Base-by-base conservation (phyloP, 202 grass and related monocot genomes). In the Carex arenaria region DNA sequence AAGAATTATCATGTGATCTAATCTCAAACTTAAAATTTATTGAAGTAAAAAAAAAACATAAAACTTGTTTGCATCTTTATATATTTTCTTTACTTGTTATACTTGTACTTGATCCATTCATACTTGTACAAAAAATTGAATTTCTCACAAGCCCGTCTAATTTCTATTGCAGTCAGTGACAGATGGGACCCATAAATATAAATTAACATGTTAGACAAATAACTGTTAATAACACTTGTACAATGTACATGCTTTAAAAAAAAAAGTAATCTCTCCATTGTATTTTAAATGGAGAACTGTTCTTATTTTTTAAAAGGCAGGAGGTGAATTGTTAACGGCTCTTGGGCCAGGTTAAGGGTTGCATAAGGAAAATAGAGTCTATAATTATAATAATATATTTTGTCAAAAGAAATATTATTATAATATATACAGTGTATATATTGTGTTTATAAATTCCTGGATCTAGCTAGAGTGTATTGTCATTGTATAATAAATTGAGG, bases 401-500 rank as follows among this genome's bases (percentile, higher is more conserved):
- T 40, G 38, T 40, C 5, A 40, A 40, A 40, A 7, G 1, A 36
- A 36, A 36, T 43, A 7, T 7, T 40, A 40, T 40, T 40, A 40
- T 40, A 40, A 43, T 63, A 63, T 28, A 26, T 26, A 43, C 56
- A 64, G 57, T 64, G 31, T 15, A 43, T 63, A 63, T 28, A 45
- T 47, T 28, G 19, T 81, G 62, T 65, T 61, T 5, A 45, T 70
- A 20, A 17, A 70, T 74, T 56, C 55, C 14, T 15, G 28, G 22
- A 54, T 26, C 51, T 82, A 54, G 76, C 31, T 61, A 36, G 42
- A 67, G 14, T 19, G 79, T 38, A 82, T 67, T 63, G 61, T 67
- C 19, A 82, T 67, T 63, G 61, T 67, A 62, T 18, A 82, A 82
- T 82, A 66, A 82, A 65, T 82, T n/a, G 61, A 82, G 53, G 38